Conservation (phyloP, 2,329 filamentous ascomycete genomes). For the Magnaporthiopsis rhizophila region DNA sequence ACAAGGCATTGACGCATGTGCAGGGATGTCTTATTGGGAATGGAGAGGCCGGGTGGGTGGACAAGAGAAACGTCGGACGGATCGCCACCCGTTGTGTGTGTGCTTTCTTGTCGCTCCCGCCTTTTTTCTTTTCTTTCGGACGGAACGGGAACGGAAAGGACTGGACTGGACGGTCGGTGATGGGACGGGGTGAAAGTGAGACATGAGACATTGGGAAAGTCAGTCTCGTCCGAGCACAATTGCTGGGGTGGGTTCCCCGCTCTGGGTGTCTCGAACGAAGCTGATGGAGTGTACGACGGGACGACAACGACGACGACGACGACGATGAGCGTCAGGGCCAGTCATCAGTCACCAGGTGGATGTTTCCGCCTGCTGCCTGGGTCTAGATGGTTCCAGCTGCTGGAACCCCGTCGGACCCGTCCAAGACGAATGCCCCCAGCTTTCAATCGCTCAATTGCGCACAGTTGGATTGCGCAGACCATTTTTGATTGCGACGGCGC, state of each 20-base stretch:
- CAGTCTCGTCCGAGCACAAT: not conserved
- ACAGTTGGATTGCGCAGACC: not conserved
- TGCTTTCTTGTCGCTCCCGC: not conserved
- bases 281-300: too few species aligned
- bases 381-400: not conserved
- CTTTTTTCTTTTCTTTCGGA: not conserved
- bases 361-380: not conserved
- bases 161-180: not conserved
- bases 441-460: not conserved
- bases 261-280: not conserved
- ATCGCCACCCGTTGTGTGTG: not conserved
- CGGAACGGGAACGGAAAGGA: not conserved
- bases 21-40: constrained; percentile 17
- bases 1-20: constrained; percentile 32
- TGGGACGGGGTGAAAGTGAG: not conserved
- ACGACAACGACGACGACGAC: not conserved
- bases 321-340: not conserved
- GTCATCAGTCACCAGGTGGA: not conserved
- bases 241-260: not conserved
- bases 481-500: not conserved
- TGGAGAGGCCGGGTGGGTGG: not conserved
- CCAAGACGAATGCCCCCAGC: not conserved
- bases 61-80: not conserved
- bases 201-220: not conserved
- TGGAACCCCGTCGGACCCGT: not conserved